phyloP scores from a whole-genome alignment of 805 yeast species.

The Saturnispora silvae region DNA sequence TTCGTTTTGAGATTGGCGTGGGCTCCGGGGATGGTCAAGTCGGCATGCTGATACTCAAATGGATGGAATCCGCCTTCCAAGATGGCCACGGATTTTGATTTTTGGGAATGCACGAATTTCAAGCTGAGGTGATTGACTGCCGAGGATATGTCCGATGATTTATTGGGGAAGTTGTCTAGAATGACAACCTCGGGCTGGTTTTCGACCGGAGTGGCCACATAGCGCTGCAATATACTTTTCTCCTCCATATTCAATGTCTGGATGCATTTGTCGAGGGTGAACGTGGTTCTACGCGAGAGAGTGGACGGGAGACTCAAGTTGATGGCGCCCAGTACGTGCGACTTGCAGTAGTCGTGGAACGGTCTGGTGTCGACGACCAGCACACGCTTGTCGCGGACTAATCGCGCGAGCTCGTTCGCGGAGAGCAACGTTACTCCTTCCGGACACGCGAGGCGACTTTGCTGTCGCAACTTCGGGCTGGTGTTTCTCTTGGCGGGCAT shows the following conservation, averaged over 20 bases:
- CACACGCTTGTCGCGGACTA: conserved; percentile 15
- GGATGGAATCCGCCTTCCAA: conserved; percentile 32
- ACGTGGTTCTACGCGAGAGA: conserved; percentile 62
- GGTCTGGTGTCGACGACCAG: conserved; percentile 74
- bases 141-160: conserved; percentile 25
- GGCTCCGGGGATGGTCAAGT: neutral
- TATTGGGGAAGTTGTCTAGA: conserved; percentile 37
- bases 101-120: conserved; percentile 33
- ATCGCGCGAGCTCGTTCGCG: conserved; percentile 15
- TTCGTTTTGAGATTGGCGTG: neutral
- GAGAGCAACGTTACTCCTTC: neutral
- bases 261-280: conserved; percentile 51
- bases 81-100: conserved; percentile 32
- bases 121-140: conserved; percentile 36
- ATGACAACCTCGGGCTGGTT: conserved; percentile 36
- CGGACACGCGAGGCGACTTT: neutral
- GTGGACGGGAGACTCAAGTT: conserved; percentile 89
- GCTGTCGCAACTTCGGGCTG: neutral
- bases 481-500: neutral
- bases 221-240: conserved; percentile 30
- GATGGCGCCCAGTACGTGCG: conserved; percentile 50
- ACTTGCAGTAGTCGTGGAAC: conserved; percentile 55
- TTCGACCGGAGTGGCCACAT: conserved; percentile 20
- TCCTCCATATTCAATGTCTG: conserved; percentile 50
- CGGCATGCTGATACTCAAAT: conserved; percentile 19